Conservation (phyloP, 352 stramenopile genomes). For the Phytopythium chamaehyphon region DNA sequence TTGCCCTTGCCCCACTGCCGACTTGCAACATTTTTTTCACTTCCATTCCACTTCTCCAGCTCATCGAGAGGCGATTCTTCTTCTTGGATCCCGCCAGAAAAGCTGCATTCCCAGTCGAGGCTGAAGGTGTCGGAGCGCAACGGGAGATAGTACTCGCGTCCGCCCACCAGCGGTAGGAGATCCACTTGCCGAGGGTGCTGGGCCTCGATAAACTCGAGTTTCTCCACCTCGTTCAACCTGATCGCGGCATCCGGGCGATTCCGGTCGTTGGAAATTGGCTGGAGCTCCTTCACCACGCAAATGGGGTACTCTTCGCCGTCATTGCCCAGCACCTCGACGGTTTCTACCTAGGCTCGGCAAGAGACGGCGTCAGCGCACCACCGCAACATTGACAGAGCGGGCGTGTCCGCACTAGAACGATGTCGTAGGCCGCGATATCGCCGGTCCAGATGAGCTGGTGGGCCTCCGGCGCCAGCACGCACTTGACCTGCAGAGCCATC, state of each 20-base stretch:
- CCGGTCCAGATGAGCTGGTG: conserved; percentile 41
- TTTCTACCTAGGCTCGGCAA: too few species aligned
- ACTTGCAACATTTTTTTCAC: neutral
- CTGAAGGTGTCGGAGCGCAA: conserved; percentile 48
- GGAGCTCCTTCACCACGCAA: conserved; percentile 16
- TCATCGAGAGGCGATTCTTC: conserved; percentile 28
- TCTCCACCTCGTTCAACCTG: conserved; percentile 4
- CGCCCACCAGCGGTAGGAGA: conserved; percentile 38
- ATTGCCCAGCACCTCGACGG: conserved; percentile 24
- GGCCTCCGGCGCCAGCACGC: conserved; percentile 28
- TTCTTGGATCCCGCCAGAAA: conserved; percentile 16
- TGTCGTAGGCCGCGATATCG: conserved; percentile 17
- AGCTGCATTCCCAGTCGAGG: conserved; percentile 36
- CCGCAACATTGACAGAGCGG: too few species aligned
- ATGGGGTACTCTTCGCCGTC: conserved; percentile 9
- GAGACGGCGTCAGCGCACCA: too few species aligned
- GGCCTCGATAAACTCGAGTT: conserved; percentile 36
- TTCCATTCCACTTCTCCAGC: conserved; percentile 7
- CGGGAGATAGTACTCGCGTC: conserved; percentile 53
- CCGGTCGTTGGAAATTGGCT: neutral
- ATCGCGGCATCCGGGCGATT: too few species aligned
- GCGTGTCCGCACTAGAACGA: conserved; percentile 38
- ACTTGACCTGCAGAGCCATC: conserved; percentile 28
- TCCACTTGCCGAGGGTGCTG: conserved; percentile 34
- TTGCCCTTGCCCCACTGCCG: conserved; percentile 15